Conservation (phyloP, 2,329 filamentous ascomycete species). For the Albophoma yamanashiensis region DNA sequence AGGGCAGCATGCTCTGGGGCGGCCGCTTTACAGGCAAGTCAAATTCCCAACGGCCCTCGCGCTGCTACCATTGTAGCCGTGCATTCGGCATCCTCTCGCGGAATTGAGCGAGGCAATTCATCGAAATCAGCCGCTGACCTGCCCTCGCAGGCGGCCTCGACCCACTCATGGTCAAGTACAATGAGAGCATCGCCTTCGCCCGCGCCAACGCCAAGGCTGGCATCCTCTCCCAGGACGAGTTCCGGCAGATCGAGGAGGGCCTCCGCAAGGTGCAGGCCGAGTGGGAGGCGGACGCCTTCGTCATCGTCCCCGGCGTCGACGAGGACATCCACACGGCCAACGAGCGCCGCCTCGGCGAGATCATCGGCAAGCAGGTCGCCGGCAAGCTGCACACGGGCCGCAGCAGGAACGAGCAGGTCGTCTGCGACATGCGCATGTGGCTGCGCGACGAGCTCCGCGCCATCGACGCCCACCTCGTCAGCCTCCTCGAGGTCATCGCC, state of each 20-base stretch:
- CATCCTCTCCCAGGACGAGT: slow-evolving; percentile 64
- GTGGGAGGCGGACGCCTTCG: slow-evolving; percentile 40
- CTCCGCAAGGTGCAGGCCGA: slow-evolving; percentile 46
- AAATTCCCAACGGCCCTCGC: slow-evolving; percentile 1
- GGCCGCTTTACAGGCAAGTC: slow-evolving; percentile 38
- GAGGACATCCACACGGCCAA: slow-evolving; percentile 54
- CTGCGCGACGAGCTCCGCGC: slow-evolving; percentile 61
- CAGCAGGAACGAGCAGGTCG: slow-evolving; percentile 84
- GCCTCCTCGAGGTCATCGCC: slow-evolving; percentile 59
- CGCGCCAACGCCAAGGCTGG: slow-evolving; percentile 66
- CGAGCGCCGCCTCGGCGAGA: slow-evolving; percentile 64
- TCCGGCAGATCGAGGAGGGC: slow-evolving; percentile 60
- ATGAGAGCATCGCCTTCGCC: slow-evolving; percentile 73
- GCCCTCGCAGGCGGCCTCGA: slow-evolving; percentile 57
- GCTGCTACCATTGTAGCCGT: neutral
- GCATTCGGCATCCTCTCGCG: neutral
- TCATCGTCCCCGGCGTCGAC: slow-evolving; percentile 24
- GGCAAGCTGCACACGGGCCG: slow-evolving; percentile 86
- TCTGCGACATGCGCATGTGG: slow-evolving; percentile 86
- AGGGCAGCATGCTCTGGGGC: slow-evolving; percentile 27
- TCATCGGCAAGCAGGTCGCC: slow-evolving; percentile 75
- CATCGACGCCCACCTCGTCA: slow-evolving; percentile 58
- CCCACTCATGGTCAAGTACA: slow-evolving; percentile 79
- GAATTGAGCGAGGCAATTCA: neutral
- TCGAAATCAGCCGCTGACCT: too few relatives aligned